Conservation (phyloP, 1,139 yeast species). For the Blastobotrys ciferrii region DNA sequence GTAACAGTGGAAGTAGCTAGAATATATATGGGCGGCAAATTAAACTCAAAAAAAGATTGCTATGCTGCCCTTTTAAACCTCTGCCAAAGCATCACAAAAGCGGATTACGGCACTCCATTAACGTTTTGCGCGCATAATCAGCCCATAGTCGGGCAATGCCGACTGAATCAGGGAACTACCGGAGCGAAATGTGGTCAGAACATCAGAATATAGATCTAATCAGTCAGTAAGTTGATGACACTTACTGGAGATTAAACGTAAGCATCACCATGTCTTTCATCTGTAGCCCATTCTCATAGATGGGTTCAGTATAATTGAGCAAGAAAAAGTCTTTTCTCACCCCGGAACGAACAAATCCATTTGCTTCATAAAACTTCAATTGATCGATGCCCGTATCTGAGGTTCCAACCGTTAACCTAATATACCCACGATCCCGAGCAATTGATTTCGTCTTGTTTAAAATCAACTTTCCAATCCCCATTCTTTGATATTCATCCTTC, state of each 20-base stretch:
- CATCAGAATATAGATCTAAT: too few relatives aligned
- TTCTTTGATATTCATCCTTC: background rate
- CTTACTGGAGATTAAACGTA: background rate
- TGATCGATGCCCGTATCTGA: slow-evolving; percentile 13
- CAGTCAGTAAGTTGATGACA: background rate
- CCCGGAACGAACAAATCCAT: slow-evolving; percentile 11
- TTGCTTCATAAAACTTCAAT: slow-evolving; percentile 10
- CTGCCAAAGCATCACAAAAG: too few relatives aligned
- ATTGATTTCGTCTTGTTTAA: background rate
- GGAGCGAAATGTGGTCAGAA: too few relatives aligned
- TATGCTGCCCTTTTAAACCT: too few relatives aligned
- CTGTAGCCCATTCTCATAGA: slow-evolving; percentile 11
- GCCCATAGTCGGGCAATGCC: too few relatives aligned
- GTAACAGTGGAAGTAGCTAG: too few relatives aligned
- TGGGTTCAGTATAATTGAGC: slow-evolving; percentile 9
- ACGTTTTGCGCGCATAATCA: too few relatives aligned
- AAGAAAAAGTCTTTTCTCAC: slow-evolving; percentile 9
- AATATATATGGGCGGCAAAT: too few relatives aligned
- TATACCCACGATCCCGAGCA: background rate
- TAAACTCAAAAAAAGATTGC: too few relatives aligned
- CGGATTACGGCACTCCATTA: too few relatives aligned
- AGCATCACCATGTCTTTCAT: slow-evolving; percentile 12
- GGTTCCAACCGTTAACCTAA: slow-evolving; percentile 7
- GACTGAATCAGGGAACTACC: too few relatives aligned
- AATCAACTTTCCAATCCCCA: slow-evolving; percentile 7